Conservation (phyloP, 495 filamentous ascomycete species). For the Hyaloscypha variabilis region DNA sequence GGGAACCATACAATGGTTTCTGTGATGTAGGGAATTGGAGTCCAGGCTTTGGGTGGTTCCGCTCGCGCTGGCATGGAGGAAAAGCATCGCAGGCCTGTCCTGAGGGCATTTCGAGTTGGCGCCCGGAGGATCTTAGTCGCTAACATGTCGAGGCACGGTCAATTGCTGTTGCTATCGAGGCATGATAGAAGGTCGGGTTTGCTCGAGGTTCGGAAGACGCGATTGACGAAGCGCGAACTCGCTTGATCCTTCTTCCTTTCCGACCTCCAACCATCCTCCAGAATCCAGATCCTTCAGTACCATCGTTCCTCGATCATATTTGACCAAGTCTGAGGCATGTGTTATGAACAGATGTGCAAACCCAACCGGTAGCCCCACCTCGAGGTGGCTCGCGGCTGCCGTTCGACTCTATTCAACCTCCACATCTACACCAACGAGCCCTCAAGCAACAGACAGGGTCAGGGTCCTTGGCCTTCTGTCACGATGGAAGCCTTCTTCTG, state of each 20-base stretch:
- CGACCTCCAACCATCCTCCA: background rate
- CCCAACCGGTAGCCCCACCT: conserved; percentile 22
- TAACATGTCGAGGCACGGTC: conserved; percentile 18
- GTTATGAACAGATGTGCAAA: conserved; percentile 25
- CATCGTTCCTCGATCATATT: too few relatives aligned
- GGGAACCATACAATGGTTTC: conserved; percentile 73
- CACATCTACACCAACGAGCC: background rate
- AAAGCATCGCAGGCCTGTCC: conserved; percentile 8
- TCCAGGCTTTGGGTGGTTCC: conserved; percentile 56
- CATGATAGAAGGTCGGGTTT: background rate
- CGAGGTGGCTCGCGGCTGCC: background rate
- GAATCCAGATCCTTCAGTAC: too few relatives aligned
- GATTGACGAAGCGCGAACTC: conserved; percentile 9
- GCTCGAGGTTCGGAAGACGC: background rate
- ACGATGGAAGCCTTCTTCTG: background rate
- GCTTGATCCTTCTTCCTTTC: background rate
- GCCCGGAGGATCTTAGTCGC: conserved; percentile 20
- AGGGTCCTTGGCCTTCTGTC: background rate
- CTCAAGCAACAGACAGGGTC: background rate
- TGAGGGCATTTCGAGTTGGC: conserved; percentile 22
- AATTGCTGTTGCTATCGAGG: background rate
- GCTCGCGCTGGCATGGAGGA: conserved; percentile 13
- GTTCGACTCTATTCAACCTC: background rate
- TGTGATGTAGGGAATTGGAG: conserved; percentile 74
- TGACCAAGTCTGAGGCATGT: conserved; percentile 14